Evolutionary conservation across 495 filamentous ascomycete species (phyloP).

Genomic region (Aspergillus carlsbadensis): DNA sequence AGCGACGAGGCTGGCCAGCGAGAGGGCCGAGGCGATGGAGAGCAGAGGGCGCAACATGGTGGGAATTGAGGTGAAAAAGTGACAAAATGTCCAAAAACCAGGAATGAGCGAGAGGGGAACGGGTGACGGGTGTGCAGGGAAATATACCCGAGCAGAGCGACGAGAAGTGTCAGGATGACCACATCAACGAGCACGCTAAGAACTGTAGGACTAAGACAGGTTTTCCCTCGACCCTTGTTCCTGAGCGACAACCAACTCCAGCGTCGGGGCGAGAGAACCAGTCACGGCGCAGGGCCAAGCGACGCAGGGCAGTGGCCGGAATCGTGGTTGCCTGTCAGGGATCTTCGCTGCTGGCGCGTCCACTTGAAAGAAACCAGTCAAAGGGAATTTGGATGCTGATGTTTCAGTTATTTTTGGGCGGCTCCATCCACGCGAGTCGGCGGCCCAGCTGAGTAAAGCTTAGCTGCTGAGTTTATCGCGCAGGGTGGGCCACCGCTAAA

Average conservation of each 20-base stretch:
- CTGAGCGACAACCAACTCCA: not conserved
- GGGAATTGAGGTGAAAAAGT: too few species aligned
- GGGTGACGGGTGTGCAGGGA: too few species aligned
- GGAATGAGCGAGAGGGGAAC: not conserved
- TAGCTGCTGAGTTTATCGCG: slow-evolving; percentile 15
- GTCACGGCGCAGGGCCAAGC: not conserved
- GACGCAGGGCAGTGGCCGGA: too few species aligned
- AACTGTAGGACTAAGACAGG: too few species aligned
- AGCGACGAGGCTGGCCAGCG: not conserved
- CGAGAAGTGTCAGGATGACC: too few species aligned
- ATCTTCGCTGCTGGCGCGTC: not conserved
- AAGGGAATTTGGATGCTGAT: not conserved
- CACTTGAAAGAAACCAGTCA: too few species aligned
- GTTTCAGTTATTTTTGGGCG: not conserved
- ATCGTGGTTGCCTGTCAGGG: too few species aligned
- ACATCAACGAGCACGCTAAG: too few species aligned
- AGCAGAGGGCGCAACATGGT: not conserved
- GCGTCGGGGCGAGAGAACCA: not conserved
- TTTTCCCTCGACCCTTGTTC: not conserved
- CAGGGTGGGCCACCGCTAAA: not conserved
- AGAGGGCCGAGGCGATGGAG: not conserved
- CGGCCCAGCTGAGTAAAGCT: slow-evolving; percentile 8
- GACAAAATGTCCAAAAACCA: too few species aligned
- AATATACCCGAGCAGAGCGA: too few species aligned
- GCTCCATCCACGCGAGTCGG: not conserved